These are phyloP conservation scores for Thielaviopsis musarum DNA, from an alignment of 2,329 filamentous ascomycete species.

Conservation along the genomic window DNA sequence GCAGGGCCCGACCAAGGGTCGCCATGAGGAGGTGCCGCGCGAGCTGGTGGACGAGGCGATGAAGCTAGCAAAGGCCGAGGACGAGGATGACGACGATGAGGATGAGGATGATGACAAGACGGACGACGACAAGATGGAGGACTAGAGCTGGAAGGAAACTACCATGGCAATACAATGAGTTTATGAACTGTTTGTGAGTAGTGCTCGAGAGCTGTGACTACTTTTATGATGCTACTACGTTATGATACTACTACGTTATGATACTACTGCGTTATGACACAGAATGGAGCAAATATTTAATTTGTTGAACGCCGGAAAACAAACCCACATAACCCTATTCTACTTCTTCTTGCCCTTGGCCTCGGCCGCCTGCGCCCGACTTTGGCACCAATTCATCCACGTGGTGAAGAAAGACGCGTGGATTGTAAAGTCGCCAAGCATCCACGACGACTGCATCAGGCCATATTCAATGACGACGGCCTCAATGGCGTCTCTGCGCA, in stretches of 20 bases:
- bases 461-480: constrained; percentile 47
- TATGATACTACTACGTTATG: no score
- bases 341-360: constrained; percentile 4
- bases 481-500: constrained; percentile 34
- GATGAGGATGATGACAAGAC: constrained; percentile 36
- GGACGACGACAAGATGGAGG: constrained; percentile 74
- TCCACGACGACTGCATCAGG: constrained; percentile 39
- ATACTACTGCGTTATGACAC: no score
- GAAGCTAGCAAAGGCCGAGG: constrained; percentile 73
- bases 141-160: constrained; percentile 33
- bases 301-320: not conserved
- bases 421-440: constrained; percentile 40
- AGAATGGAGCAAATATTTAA: not conserved
- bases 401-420: constrained; percentile 52
- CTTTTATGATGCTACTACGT: no score
- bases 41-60: constrained; percentile 83
- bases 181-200: not conserved
- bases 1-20: constrained; percentile 78
- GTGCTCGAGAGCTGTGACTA: no score
- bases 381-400: constrained; percentile 58
- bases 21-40: constrained; percentile 85
- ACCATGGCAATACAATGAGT: no score
- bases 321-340: not conserved
- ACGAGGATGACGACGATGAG: constrained; percentile 49
- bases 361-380: constrained; percentile 20